Evolutionary conservation across 2,329 filamentous ascomycete species (phyloP).

Genomic region (Phyllosticta citrichinensis): DNA sequence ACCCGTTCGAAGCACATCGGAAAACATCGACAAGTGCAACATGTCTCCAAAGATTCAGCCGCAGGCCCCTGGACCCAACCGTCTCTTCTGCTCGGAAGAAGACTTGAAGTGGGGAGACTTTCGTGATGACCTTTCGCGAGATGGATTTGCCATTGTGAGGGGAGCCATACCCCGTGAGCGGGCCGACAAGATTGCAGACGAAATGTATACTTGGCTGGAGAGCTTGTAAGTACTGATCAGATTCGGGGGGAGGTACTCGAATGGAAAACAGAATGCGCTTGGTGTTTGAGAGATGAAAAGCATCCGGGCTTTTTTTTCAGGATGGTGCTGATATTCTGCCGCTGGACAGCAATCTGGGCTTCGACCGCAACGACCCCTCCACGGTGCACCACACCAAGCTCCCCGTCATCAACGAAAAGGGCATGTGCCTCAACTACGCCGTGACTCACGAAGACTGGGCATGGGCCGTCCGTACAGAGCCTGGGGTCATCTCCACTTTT

Average conservation of each 20-base stretch:
- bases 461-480: slow-evolving; percentile 35
- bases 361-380: slow-evolving; percentile 20
- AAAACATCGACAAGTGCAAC: background rate
- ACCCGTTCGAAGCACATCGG: background rate
- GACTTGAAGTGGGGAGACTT: slow-evolving; percentile 23
- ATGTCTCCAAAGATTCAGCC: background rate
- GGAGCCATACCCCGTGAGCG: slow-evolving; percentile 34
- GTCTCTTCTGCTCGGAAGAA: slow-evolving; percentile 5
- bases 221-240: slow-evolving; percentile 18
- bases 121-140: slow-evolving; percentile 25
- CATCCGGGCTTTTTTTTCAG: slow-evolving; percentile 10
- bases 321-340: too few relatives aligned
- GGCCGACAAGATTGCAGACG: slow-evolving; percentile 28
- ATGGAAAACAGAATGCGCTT: too few relatives aligned
- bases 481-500: slow-evolving; percentile 31
- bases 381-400: slow-evolving; percentile 37
- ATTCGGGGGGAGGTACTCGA: too few relatives aligned
- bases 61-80: slow-evolving; percentile 1
- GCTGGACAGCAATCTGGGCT: slow-evolving; percentile 25
- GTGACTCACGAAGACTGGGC: slow-evolving; percentile 33
- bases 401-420: slow-evolving; percentile 25
- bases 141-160: slow-evolving; percentile 40
- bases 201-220: slow-evolving; percentile 22
- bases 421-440: slow-evolving; percentile 33
- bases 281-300: too few relatives aligned